phyloP scores from a whole-genome alignment of 75 land plant genomes.

The Pinus tabuliformis region DNA sequence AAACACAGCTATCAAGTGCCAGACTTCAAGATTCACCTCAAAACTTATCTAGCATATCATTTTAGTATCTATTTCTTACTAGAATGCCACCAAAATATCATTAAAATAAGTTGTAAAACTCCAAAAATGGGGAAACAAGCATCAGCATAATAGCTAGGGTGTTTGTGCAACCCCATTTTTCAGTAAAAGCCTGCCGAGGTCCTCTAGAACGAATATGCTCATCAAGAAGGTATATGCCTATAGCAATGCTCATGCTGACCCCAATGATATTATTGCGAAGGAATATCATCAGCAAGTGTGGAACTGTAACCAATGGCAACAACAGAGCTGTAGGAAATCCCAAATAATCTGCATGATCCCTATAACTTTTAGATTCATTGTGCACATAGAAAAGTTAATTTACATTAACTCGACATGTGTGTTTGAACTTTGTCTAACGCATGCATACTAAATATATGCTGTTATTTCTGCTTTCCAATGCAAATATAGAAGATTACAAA shows the following conservation, averaged over 20 bases:
- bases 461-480: neutral
- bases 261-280: constrained; percentile 7
- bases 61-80: neutral
- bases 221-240: neutral
- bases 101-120: neutral
- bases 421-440: neutral
- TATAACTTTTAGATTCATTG: neutral
- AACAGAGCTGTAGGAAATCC: constrained; percentile 2
- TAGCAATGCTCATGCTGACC: neutral
- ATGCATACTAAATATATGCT: neutral
- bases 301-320: neutral
- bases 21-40: neutral
- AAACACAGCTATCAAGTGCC: neutral
- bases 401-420: neutral
- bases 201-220: neutral
- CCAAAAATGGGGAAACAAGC: constrained; percentile 4
- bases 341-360: constrained; percentile 3
- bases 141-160: neutral
- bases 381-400: neutral
- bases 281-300: neutral
- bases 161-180: neutral
- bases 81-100: neutral
- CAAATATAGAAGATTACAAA: neutral
- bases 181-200: neutral
- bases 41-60: neutral